Conservation (phyloP, 164 flowering plant genomes). For the Magnolia officinalis region DNA sequence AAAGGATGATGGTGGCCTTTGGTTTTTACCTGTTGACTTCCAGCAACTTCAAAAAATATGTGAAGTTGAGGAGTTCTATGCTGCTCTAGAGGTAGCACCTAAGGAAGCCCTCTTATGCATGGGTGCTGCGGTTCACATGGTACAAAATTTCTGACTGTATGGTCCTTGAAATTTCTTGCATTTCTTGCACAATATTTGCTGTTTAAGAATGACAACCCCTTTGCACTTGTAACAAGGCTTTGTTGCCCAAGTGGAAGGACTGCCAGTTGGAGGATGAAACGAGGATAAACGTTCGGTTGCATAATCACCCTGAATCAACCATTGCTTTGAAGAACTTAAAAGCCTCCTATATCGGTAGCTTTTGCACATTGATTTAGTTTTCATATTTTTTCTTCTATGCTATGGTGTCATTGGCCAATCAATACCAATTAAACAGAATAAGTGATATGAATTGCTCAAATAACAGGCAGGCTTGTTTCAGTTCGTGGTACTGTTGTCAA, state of each 20-base stretch:
- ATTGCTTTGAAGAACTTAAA: constrained; percentile 85
- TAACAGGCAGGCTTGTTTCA: constrained; percentile 82
- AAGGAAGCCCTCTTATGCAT: constrained; percentile 68
- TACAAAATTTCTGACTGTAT: constrained; percentile 17
- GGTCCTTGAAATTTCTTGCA: constrained; percentile 4
- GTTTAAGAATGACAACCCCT: background rate
- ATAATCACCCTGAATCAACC: constrained; percentile 71
- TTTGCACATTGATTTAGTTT: background rate
- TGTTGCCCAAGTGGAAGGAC: constrained; percentile 28
- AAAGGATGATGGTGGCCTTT: constrained; percentile 47
- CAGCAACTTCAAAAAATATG: constrained; percentile 55
- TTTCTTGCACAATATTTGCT: background rate
- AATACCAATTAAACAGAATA: background rate
- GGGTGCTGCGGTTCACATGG: constrained; percentile 87
- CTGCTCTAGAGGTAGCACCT: constrained; percentile 48
- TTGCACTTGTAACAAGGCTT: constrained; percentile 35
- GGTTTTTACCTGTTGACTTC: constrained; percentile 55
- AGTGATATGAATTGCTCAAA: constrained; percentile 13
- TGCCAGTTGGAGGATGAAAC: constrained; percentile 25
- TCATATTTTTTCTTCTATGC: background rate
- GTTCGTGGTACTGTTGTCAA: constrained; percentile 88
- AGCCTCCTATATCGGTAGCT: constrained; percentile 91
- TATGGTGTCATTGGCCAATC: background rate
- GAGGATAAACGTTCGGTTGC: constrained; percentile 69
- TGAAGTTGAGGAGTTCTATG: constrained; percentile 43